These are phyloP conservation scores for Neurospora sp. DNA, from an alignment of 495 filamentous ascomycete genomes.

Conservation along the genomic window DNA sequence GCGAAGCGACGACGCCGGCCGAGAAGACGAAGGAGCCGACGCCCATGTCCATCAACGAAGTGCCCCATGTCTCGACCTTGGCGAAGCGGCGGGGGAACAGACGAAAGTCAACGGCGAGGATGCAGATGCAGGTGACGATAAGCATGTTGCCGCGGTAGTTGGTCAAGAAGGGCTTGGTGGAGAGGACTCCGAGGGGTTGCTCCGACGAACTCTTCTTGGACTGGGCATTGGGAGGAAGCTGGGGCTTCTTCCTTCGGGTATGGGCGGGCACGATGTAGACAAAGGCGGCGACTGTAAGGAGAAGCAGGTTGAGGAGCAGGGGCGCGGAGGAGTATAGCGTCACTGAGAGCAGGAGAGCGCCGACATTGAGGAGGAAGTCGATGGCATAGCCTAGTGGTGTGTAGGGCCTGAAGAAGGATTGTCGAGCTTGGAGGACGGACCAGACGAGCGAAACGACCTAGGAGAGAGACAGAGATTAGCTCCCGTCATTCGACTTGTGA, in stretches of 20 bases:
- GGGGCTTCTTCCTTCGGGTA: conserved; percentile 41
- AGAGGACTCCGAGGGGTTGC: conserved; percentile 42
- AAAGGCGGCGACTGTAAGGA: conserved; percentile 58
- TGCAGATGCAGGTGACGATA: conserved; percentile 82
- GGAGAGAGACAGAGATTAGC: background rate
- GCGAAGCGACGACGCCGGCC: conserved; percentile 81
- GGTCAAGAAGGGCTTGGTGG: conserved; percentile 83
- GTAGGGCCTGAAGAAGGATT: conserved; percentile 74
- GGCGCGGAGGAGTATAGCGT: conserved; percentile 77
- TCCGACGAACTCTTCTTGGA: conserved; percentile 9
- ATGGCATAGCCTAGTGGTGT: conserved; percentile 52
- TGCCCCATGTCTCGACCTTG: conserved; percentile 97
- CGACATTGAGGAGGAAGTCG: conserved; percentile 83
- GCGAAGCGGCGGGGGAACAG: conserved; percentile 90
- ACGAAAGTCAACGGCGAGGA: conserved; percentile 93
- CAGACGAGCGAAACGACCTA: conserved; percentile 78
- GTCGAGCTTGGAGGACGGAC: conserved; percentile 81
- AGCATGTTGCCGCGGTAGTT: conserved; percentile 87
- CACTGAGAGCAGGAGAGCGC: conserved; percentile 68
- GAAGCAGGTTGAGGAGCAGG: conserved; percentile 62
- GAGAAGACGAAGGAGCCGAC: conserved; percentile 98
- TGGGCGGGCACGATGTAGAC: conserved; percentile 44
- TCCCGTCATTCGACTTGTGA: background rate
- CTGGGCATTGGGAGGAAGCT: conserved; percentile 43
- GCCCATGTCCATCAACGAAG: conserved; percentile 94